Conservation (phyloP, 2,329 filamentous ascomycete genomes). For the Aspergillus sp. region DNA sequence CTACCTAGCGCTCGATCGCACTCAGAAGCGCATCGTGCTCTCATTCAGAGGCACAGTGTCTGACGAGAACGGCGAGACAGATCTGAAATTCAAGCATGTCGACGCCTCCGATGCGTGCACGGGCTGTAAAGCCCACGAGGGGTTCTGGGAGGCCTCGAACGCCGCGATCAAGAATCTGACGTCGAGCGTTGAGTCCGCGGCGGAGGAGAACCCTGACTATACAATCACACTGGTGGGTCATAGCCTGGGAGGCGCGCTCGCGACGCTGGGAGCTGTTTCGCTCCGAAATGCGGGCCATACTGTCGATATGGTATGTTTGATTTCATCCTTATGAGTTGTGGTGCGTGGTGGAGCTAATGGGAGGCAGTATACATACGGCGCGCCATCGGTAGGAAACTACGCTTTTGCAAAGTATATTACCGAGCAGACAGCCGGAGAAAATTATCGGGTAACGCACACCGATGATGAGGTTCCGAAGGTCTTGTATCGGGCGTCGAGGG, state of each 20-base stretch:
- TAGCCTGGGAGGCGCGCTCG: slow-evolving; percentile 6
- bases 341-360: not conserved
- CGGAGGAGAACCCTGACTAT: not conserved
- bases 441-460: slow-evolving; percentile 2
- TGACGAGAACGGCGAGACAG: not conserved
- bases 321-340: too few species aligned
- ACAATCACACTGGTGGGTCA: not conserved
- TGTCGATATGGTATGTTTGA: slow-evolving; percentile 4
- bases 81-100: not conserved
- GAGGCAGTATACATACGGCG: slow-evolving; percentile 6
- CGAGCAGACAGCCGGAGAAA: not conserved
- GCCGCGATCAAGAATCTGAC: not conserved
- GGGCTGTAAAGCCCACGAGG: slow-evolving; percentile 6
- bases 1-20: slow-evolving; percentile 6
- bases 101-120: not conserved
- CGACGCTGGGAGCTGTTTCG: not conserved
- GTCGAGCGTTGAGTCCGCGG: not conserved
- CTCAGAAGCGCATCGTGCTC: slow-evolving; percentile 2
- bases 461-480: slow-evolving; percentile 2
- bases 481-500: not conserved
- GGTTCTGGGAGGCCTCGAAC: slow-evolving; percentile 4
- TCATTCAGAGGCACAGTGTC: slow-evolving; percentile 6
- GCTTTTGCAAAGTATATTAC: slow-evolving; percentile 5
- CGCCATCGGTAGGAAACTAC: slow-evolving; percentile 3
- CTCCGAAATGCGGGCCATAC: slow-evolving; percentile 1